These are phyloP conservation scores for Martiniozyma abietophila DNA, from an alignment of 805 yeast genomes.

Conservation along the genomic window DNA sequence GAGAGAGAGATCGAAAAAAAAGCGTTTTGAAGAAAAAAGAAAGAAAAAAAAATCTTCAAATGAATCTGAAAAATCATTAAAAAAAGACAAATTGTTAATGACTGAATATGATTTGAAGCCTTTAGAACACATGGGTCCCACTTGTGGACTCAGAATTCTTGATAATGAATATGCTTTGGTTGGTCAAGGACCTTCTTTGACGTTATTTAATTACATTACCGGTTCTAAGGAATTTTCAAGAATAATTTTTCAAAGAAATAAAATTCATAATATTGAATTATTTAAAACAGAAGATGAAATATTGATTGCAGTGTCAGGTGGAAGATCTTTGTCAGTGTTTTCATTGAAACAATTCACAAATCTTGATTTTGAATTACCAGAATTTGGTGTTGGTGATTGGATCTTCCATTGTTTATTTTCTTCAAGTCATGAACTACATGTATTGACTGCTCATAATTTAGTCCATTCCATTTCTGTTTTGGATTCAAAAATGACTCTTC, in stretches of 20 bases:
- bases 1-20: too few relatives aligned
- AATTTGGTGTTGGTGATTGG: constrained; percentile 69
- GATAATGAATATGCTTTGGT: constrained; percentile 33
- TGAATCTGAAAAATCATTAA: too few relatives aligned
- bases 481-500: constrained; percentile 17
- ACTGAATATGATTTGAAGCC: constrained; percentile 10
- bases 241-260: constrained; percentile 57
- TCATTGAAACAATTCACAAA: constrained; percentile 24
- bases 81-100: too few relatives aligned
- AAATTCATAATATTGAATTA: constrained; percentile 68
- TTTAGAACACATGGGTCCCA: constrained; percentile 51
- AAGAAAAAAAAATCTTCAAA: too few relatives aligned
- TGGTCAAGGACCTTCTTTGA: constrained; percentile 66
- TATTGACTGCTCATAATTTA: constrained; percentile 76
- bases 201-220: constrained; percentile 39
- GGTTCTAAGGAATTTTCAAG: constrained; percentile 27
- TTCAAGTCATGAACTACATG: constrained; percentile 30
- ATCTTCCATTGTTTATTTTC: constrained; percentile 51
- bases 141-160: constrained; percentile 48
- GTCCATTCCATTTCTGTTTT: constrained; percentile 32
- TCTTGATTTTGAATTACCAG: constrained; percentile 21
- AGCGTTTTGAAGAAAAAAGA: too few relatives aligned
- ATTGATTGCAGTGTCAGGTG: constrained; percentile 50
- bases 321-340: constrained; percentile 50
- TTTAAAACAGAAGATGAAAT: constrained; percentile 17